Conservation (phyloP, 257 asterid genomes). For the Osmanthus fragrans region DNA sequence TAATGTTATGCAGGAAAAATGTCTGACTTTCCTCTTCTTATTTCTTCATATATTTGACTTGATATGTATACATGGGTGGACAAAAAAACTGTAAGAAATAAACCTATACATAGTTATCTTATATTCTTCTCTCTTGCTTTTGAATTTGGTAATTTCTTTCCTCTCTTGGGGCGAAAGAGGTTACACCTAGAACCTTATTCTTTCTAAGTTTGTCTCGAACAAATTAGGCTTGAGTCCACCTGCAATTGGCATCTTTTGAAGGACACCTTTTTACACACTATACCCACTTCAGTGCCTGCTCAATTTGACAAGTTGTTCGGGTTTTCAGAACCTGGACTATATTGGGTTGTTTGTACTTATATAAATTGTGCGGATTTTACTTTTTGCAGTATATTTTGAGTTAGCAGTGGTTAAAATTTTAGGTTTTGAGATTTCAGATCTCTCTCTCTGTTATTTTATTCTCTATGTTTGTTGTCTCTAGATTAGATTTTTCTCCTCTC, state of each 20-base stretch:
- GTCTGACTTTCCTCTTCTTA: conserved; percentile 8
- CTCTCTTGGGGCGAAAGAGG: background rate
- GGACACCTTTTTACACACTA: background rate
- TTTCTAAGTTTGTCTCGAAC: background rate
- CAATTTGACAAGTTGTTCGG: background rate
- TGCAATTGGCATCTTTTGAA: background rate
- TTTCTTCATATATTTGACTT: conserved; percentile 1
- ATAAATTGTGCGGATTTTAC: background rate
- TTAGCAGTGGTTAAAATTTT: background rate
- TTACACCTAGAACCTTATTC: background rate
- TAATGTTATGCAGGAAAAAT: conserved; percentile 48
- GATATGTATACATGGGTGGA: background rate
- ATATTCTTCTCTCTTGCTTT: background rate
- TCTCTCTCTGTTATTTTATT: background rate
- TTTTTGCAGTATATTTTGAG: background rate
- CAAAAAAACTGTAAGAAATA: background rate
- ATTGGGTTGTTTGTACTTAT: background rate
- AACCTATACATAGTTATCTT: background rate
- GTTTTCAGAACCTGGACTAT: background rate
- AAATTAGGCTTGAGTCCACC: background rate
- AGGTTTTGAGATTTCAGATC: background rate
- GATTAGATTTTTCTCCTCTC: background rate
- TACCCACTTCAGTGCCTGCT: background rate
- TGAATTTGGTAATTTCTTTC: background rate
- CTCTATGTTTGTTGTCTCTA: background rate